A percentile compares a stretch with the other conserved stretches of the same genome.
Conservation (phyloP, 2,329 filamentous ascomycete genomes). For the Ceratocystis lukuohia region DNA sequence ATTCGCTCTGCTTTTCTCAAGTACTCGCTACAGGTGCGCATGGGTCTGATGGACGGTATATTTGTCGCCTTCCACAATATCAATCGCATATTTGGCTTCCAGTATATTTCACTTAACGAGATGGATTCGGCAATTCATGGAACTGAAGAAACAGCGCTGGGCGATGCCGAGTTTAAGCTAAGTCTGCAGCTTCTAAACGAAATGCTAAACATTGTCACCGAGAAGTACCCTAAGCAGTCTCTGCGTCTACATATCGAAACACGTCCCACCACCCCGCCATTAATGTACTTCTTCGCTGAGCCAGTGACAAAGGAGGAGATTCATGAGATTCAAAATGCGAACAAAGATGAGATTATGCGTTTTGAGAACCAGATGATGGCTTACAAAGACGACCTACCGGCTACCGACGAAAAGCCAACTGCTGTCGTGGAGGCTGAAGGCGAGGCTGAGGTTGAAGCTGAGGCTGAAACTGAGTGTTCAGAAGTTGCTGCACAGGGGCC, state of each 20-base stretch:
- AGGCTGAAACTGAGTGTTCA: constrained; percentile 18
- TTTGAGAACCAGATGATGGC: constrained; percentile 54
- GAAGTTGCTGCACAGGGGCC: constrained; percentile 23
- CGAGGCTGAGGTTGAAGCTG: constrained; percentile 20
- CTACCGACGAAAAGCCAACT: constrained; percentile 14
- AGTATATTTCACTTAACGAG: constrained; percentile 75
- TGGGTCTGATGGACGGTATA: constrained; percentile 97
- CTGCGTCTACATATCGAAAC: constrained; percentile 75
- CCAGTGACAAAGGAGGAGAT: constrained; percentile 65
- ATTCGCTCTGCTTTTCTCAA: constrained; percentile 88
- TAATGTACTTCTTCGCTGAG: constrained; percentile 84
- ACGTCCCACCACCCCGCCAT: constrained; percentile 42
- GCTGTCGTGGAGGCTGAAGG: constrained; percentile 5
- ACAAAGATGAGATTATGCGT: constrained; percentile 49
- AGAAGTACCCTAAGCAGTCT: constrained; percentile 60
- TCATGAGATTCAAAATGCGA: constrained; percentile 55
- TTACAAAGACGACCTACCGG: constrained; percentile 27
- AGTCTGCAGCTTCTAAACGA: constrained; percentile 71
- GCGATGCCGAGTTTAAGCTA: constrained; percentile 72
- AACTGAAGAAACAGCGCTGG: constrained; percentile 49
- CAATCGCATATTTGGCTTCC: constrained; percentile 90
- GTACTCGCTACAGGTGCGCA: constrained; percentile 89
- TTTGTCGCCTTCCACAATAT: constrained; percentile 96
- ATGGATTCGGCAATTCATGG: constrained; percentile 90
- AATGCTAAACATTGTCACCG: constrained; percentile 59